These are phyloP conservation scores for Cinnamomum chago DNA, from an alignment of 164 flowering plant genomes.

Conservation along the genomic window DNA sequence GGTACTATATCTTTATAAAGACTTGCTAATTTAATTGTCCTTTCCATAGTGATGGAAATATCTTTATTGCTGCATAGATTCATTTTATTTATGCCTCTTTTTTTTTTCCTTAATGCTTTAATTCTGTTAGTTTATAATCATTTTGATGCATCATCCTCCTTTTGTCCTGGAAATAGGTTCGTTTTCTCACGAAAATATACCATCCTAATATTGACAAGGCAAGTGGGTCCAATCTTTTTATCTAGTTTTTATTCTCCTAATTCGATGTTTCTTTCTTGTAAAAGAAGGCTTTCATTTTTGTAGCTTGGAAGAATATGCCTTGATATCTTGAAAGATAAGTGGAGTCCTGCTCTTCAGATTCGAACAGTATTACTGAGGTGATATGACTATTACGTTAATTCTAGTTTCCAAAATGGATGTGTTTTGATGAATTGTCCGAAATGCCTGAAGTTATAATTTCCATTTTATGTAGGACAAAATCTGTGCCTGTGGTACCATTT, in stretches of 20 bases:
- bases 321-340: conserved; percentile 92
- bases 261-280: background rate
- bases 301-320: conserved; percentile 98
- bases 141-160: background rate
- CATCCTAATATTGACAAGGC: conserved; percentile 93
- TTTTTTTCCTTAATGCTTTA: background rate
- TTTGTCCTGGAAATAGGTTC: conserved; percentile 47
- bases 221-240: conserved; percentile 5
- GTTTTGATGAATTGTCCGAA: too few species aligned
- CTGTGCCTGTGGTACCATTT: too few species aligned
- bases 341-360: conserved; percentile 99
- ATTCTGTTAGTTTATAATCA: background rate
- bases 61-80: too few species aligned
- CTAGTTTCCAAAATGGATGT: too few species aligned
- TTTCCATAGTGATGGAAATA: too few species aligned
- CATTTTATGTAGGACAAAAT: too few species aligned
- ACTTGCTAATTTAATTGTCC: too few species aligned
- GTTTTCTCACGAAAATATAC: conserved; percentile 82
- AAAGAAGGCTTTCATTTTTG: conserved; percentile 13
- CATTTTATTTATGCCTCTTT: too few species aligned
- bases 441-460: too few species aligned
- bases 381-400: background rate
- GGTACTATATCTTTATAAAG: too few species aligned
- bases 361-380: conserved; percentile 93
- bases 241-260: background rate